Evolutionary conservation across 106 monocot genomes (phyloP), one percentile per base, ranked within the genome.

Genomic region (Allium cepa): DNA sequence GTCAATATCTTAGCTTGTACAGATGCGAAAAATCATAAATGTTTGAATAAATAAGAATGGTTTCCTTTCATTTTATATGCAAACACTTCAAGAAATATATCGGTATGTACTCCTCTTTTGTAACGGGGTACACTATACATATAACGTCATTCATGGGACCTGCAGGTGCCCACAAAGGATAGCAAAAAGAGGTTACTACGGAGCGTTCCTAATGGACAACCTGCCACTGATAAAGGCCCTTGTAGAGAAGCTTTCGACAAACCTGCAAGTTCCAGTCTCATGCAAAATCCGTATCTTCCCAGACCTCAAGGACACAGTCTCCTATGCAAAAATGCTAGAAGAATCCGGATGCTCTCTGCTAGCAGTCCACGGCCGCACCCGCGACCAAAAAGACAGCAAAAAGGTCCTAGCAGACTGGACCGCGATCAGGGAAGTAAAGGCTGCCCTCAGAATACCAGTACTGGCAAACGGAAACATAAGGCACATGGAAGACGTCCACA

Each of bases 401-500:
- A 99, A 90, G 78, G 81, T 87, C 36, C 82, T 87, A 59, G 99
- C 99, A 64, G 87, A 99, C 67, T 99, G 99, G 99, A 68, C 79
- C 64, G 79, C 66, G 4, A 90, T 99, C 26, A 81, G 76, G 71
- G 84, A 81, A 14, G 90, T 99, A 5, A 99, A 93, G 69, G 49
- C 81, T 59, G 72, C 93, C 5, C 16, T 93, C 22, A 81, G 46
- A 53, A 90, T 99, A 55, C 99, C 99, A 26, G 99, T 99, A 26
- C 90, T 99, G 10, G 99, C 99, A 61, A 99, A 99, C 66, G 99
- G 99, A 69, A 93, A 99, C 71, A 87, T 99, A 57, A 84, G 99
- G 50, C 99, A 99, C 78, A 76, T 90, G 77, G 87, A 78, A 18
- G 99, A 99, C 76, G 99, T 87, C 55, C 17, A 52, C 14, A 56